Base-by-base conservation (phyloP, 805 yeast species). In the Metschnikowia lachancei region DNA sequence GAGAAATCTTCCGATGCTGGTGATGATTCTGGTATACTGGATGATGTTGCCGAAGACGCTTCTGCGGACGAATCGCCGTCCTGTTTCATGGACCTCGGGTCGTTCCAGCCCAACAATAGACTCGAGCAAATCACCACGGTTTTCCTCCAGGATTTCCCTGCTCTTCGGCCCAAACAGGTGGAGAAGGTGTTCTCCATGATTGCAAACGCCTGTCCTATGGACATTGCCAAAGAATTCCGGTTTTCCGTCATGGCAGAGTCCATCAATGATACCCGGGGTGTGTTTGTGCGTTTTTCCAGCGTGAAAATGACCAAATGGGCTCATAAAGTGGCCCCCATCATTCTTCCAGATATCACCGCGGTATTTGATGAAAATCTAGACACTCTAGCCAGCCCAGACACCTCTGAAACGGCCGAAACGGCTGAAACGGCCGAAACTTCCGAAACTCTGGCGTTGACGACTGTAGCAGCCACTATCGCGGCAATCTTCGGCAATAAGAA, bases 51-150 rank as follows among this genome's bases (percentile, higher is more conserved):
- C 11, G 54, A 39, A 9, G 43, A 41, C 4, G 59, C 47, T 16
- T 56, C 53, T 7, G 36, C 47, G 12, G 63, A 61, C 10, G 35
- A 42, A 19, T 58, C 51, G 36, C 55, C 53, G 12, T 35, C 36
- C 4, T 39, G 56, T 13, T 66, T 51, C 43, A 57, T 63, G 5
- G 65, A 60, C 1, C 57, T 74, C 12, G 57, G 57, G 4, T 38
- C 42, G 3, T 63, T 75, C 30, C 47, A 43, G 3, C 75, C 77
- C 0, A 41, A 46, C 1, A 69, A 63, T 35, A 56, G 70, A 33
- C 58, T 63, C 36, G 64, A 70, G 30, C 76, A 75, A 45, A 44
- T 72, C 5, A 53, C 58, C 39, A 63, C 68, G 3, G 56, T 72
- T 2, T 54, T 64, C 4, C 49, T 74, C 11, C 56, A 60, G 19